phyloP scores from a whole-genome alignment of 2,329 filamentous ascomycete genomes.

The Xylariaceae sp. region DNA sequence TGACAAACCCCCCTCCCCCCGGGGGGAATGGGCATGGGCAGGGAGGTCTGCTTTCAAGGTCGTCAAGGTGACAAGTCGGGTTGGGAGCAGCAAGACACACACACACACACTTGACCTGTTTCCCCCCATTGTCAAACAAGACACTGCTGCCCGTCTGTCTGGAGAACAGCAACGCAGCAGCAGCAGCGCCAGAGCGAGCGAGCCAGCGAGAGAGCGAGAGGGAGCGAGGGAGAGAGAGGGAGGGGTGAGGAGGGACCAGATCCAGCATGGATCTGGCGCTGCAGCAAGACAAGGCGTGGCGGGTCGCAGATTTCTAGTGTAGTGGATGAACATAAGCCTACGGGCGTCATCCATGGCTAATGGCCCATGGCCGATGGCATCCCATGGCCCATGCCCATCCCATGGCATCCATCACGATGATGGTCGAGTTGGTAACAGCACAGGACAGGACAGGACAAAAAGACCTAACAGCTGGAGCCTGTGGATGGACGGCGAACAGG shows the following conservation, averaged over 20 bases:
- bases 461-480: neutral
- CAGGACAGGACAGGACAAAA: neutral
- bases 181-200: too few species aligned
- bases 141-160: neutral
- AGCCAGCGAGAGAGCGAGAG: neutral
- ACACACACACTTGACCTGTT: constrained; percentile 13
- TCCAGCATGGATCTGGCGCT: constrained; percentile 12
- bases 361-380: too few species aligned
- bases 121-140: constrained; percentile 3
- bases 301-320: constrained; percentile 11
- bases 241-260: constrained; percentile 6
- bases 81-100: constrained; percentile 11
- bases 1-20: neutral
- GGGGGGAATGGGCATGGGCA: constrained; percentile 6
- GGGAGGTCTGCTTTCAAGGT: constrained; percentile 11
- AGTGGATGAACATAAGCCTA: constrained; percentile 3
- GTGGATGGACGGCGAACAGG: constrained; percentile 14
- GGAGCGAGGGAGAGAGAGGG: constrained; percentile 1
- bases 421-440: neutral
- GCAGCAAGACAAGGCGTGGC: constrained; percentile 15
- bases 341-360: constrained; percentile 4
- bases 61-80: constrained; percentile 19
- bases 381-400: too few species aligned
- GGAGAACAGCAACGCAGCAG: too few species aligned
- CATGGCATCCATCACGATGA: neutral